Evolutionary conservation across 140 eudicot genomes (phyloP).

Genomic region (Oenanthe javanica): DNA sequence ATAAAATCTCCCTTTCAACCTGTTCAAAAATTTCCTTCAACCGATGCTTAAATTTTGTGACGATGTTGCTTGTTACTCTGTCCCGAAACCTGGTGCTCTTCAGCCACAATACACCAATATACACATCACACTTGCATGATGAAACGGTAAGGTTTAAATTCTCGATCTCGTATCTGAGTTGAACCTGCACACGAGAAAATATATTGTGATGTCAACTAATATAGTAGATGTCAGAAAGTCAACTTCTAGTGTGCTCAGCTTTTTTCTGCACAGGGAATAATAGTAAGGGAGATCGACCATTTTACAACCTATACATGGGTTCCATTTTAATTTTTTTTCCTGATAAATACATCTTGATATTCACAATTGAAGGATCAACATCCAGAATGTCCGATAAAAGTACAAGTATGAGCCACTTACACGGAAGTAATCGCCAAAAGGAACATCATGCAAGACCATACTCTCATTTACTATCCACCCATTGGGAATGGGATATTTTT

Average conservation of each 20-base stretch:
- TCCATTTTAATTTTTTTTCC: not conserved
- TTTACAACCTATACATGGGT: not conserved
- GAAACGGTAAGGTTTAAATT: slow-evolving; percentile 20
- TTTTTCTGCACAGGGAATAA: not conserved
- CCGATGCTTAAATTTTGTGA: slow-evolving; percentile 40
- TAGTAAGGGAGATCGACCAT: not conserved
- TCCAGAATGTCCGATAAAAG: not conserved
- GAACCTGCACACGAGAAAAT: slow-evolving; percentile 39
- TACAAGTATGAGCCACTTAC: slow-evolving; percentile 29
- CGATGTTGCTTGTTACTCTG: slow-evolving; percentile 49
- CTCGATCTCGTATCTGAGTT: slow-evolving; percentile 47
- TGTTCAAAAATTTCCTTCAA: slow-evolving; percentile 40
- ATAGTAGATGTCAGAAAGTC: not conserved
- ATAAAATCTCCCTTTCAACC: slow-evolving; percentile 50
- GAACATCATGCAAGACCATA: slow-evolving; percentile 72
- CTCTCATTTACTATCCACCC: slow-evolving; percentile 69
- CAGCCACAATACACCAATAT: slow-evolving; percentile 67
- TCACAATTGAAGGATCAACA: not conserved
- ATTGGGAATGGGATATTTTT: slow-evolving; percentile 28
- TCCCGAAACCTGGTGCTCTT: slow-evolving; percentile 62
- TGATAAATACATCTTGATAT: not conserved
- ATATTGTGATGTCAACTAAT: not conserved
- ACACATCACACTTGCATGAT: slow-evolving; percentile 52
- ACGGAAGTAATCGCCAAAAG: slow-evolving; percentile 62
- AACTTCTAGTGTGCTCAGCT: no score